Percentiles rank a stretch among this genome's conserved stretches.
Evolutionary conservation across 2,329 filamentous ascomycete genomes (phyloP).

Genomic region (Aspergillus felis): DNA sequence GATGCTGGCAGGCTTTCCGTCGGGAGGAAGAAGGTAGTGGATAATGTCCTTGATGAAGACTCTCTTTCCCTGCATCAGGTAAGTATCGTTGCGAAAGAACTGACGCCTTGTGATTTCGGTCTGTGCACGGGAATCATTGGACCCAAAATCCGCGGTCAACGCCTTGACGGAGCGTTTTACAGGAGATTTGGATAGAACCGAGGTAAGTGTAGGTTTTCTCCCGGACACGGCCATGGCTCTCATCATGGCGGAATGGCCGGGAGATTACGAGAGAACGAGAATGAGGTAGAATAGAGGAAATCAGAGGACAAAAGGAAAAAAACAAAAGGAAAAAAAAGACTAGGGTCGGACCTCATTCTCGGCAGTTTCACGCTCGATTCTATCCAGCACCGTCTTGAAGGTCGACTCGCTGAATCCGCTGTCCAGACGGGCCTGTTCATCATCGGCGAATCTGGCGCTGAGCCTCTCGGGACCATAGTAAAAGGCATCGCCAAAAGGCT

Average conservation of each 20-base stretch:
- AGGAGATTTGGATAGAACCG: neutral
- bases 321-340: constrained; percentile 10
- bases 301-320: constrained; percentile 7
- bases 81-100: constrained; percentile 28
- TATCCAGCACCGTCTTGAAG: constrained; percentile 65
- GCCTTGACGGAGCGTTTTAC: neutral
- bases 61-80: constrained; percentile 69
- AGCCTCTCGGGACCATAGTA: constrained; percentile 93
- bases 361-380: constrained; percentile 65
- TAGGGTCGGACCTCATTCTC: constrained; percentile 57
- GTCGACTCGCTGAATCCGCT: constrained; percentile 45
- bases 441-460: constrained; percentile 70
- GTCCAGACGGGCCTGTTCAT: constrained; percentile 49
- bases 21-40: constrained; percentile 80
- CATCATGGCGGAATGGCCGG: neutral
- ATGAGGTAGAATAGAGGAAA: neutral
- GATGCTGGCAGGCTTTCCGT: constrained; percentile 62
- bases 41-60: constrained; percentile 98
- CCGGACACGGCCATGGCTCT: neutral
- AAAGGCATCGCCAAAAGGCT: constrained; percentile 95
- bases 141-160: neutral
- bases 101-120: neutral
- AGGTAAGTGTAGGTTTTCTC: neutral
- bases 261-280: neutral
- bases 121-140: neutral